Percentiles rank a stretch among this genome's conserved stretches.
phyloP scores from a whole-genome alignment of 2,329 filamentous ascomycete genomes.

The Paraphaeosphaeria sporulosa region DNA sequence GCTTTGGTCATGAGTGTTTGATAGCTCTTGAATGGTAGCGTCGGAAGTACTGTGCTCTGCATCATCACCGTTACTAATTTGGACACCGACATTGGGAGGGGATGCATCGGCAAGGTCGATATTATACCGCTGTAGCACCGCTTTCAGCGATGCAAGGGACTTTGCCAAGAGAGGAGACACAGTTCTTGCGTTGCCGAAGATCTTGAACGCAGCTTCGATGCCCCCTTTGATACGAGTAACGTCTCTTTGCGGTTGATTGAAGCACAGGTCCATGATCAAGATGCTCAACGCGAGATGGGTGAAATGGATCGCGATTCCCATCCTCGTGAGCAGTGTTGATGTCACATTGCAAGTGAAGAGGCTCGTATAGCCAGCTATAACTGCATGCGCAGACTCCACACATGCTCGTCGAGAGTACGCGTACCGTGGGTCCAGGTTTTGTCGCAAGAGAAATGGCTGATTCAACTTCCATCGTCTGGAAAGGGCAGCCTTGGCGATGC shows the following conservation, averaged over 20 bases:
- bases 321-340: conserved; percentile 9
- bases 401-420: conserved; percentile 12
- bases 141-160: conserved; percentile 3
- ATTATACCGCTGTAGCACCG: conserved; percentile 5
- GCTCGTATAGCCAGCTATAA: conserved; percentile 4
- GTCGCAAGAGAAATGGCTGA: conserved; percentile 14
- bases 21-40: background rate
- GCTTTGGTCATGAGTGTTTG: background rate
- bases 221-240: conserved; percentile 6
- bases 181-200: conserved; percentile 4
- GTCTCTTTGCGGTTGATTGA: conserved; percentile 4
- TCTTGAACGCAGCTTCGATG: conserved; percentile 5
- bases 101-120: conserved; percentile 8
- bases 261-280: conserved; percentile 15
- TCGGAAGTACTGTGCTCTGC: background rate
- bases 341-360: background rate
- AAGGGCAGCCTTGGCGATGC: background rate
- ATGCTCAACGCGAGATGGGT: conserved; percentile 14
- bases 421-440: conserved; percentile 9
- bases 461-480: conserved; percentile 16
- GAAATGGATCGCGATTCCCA: conserved; percentile 17
- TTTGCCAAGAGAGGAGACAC: conserved; percentile 7
- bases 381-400: conserved; percentile 12
- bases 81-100: background rate
- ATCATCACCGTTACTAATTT: background rate